Conservation (phyloP, 345 rosid genomes). For the Citrus inodora region DNA sequence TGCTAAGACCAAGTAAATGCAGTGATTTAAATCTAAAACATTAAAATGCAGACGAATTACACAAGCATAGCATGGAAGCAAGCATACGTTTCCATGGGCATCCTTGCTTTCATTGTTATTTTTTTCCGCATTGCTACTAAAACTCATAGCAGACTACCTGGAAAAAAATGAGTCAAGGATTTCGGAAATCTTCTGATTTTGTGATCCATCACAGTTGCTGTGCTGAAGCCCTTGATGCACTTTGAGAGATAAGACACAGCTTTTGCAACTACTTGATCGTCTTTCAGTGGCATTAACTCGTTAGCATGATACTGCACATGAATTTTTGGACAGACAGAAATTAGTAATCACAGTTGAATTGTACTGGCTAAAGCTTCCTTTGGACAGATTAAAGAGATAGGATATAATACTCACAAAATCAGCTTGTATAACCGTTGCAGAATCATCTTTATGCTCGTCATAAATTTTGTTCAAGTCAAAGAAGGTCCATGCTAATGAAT, state of each 20-base stretch:
- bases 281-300: slow-evolving; percentile 40
- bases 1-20: no score
- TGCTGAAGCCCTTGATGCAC: slow-evolving; percentile 36
- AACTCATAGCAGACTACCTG: slow-evolving; percentile 29
- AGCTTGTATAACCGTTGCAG: slow-evolving; percentile 35
- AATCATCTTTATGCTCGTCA: slow-evolving; percentile 39
- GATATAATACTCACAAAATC: slow-evolving; percentile 45
- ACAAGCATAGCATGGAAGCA: neutral
- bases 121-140: neutral
- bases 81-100: neutral
- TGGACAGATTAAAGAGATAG: neutral
- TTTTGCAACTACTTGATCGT: slow-evolving; percentile 39
- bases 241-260: slow-evolving; percentile 38
- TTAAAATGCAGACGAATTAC: neutral
- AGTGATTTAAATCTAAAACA: no score
- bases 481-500: slow-evolving; percentile 52
- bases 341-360: neutral
- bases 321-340: neutral
- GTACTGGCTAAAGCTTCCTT: neutral
- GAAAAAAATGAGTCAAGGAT: slow-evolving; percentile 57
- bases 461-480: slow-evolving; percentile 48
- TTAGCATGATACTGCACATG: slow-evolving; percentile 43
- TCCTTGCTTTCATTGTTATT: neutral
- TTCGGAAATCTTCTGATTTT: slow-evolving; percentile 44
- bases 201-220: slow-evolving; percentile 32